Conservation (phyloP, 2,329 filamentous ascomycete genomes). For the Phyllosticta ampelicida region DNA sequence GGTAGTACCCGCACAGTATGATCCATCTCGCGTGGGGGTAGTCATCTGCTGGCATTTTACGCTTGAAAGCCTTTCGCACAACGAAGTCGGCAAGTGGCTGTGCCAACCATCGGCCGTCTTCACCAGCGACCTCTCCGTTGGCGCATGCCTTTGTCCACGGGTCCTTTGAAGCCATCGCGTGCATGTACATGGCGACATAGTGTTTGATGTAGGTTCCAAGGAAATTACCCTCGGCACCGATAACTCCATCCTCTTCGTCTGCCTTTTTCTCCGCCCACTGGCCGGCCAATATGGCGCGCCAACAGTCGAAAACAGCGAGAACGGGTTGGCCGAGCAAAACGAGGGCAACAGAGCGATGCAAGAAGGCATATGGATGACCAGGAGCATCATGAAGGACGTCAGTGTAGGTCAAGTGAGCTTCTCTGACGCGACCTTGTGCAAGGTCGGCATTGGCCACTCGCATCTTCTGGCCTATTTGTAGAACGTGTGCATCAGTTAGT, state of each 20-base stretch:
- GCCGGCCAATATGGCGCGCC: slow-evolving; percentile 13
- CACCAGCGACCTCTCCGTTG: background rate
- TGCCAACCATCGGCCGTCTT: background rate
- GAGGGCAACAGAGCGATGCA: background rate
- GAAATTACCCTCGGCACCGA: background rate
- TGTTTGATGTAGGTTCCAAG: background rate
- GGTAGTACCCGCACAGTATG: slow-evolving; percentile 14
- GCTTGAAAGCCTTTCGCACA: background rate
- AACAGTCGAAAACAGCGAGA: slow-evolving; percentile 17
- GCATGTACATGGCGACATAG: background rate
- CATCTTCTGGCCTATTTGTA: background rate
- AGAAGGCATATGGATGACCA: background rate
- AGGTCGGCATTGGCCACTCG: background rate
- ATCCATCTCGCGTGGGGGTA: slow-evolving; percentile 4
- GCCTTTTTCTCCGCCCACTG: background rate
- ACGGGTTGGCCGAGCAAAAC: slow-evolving; percentile 13
- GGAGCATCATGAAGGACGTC: background rate
- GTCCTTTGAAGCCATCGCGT: background rate
- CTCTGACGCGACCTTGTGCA: background rate
- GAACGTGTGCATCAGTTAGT: background rate
- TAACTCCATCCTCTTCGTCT: too few relatives aligned
- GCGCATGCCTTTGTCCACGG: background rate
- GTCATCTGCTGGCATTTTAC: background rate
- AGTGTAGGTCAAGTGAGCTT: background rate
- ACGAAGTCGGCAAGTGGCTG: background rate